A percentile compares a stretch with the other conserved stretches of the same genome.
Conservation (phyloP, 2,329 filamentous ascomycete species). For the Pseudopithomyces chartarum region DNA sequence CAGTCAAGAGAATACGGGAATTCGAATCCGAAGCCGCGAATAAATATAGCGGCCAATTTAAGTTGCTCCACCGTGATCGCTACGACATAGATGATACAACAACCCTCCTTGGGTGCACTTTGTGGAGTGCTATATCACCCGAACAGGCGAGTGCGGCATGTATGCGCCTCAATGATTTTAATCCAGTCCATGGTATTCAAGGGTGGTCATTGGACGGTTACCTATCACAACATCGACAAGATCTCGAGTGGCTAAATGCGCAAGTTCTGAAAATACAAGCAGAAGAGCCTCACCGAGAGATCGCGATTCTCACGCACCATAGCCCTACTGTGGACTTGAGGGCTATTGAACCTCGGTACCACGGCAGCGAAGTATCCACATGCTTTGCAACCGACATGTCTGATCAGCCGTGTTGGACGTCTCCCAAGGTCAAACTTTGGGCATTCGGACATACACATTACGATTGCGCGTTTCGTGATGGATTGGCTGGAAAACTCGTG, state of each 20-base stretch:
- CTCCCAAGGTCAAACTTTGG: slow-evolving; percentile 48
- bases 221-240: slow-evolving; percentile 44
- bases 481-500: slow-evolving; percentile 8
- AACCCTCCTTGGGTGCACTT: slow-evolving; percentile 15
- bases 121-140: slow-evolving; percentile 9
- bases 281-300: slow-evolving; percentile 22
- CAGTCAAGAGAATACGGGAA: slow-evolving; percentile 5
- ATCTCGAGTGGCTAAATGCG: slow-evolving; percentile 53
- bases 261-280: slow-evolving; percentile 32
- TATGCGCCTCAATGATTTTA: slow-evolving; percentile 24
- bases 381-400: slow-evolving; percentile 52
- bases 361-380: slow-evolving; percentile 13
- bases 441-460: slow-evolving; percentile 58
- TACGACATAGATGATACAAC: slow-evolving; percentile 1
- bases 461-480: slow-evolving; percentile 45
- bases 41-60: slow-evolving; percentile 3
- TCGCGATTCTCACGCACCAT: slow-evolving; percentile 53
- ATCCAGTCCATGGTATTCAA: slow-evolving; percentile 19
- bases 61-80: slow-evolving; percentile 6
- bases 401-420: slow-evolving; percentile 43
- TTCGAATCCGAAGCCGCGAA: slow-evolving; percentile 17
- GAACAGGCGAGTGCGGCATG: slow-evolving; percentile 5
- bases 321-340: slow-evolving; percentile 46
- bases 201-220: slow-evolving; percentile 49
- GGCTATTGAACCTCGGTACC: slow-evolving; percentile 44